These are phyloP conservation scores for Arthrocladium fulminans DNA, from an alignment of 2,329 filamentous ascomycete genomes.

Conservation along the genomic window DNA sequence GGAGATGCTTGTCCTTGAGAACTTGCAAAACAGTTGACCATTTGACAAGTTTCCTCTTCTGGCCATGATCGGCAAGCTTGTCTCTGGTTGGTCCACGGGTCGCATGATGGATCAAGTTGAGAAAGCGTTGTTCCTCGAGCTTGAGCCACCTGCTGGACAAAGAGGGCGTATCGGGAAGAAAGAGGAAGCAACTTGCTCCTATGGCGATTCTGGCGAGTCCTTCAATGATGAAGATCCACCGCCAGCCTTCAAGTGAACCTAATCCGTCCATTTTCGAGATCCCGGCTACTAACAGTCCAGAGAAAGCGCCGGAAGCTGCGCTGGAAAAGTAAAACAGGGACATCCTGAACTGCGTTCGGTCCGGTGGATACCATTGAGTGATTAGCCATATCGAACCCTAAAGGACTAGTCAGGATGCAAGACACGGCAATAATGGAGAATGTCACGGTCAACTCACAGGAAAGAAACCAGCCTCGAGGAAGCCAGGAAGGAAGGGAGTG, in stretches of 20 bases:
- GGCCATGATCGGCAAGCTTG: neutral
- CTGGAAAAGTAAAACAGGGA: slow-evolving; percentile 31
- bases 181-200: slow-evolving; percentile 28
- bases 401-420: neutral
- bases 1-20: slow-evolving; percentile 41
- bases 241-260: slow-evolving; percentile 54
- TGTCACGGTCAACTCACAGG: neutral
- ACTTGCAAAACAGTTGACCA: neutral
- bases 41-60: slow-evolving; percentile 1
- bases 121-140: slow-evolving; percentile 7
- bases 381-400: slow-evolving; percentile 5
- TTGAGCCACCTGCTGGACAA: slow-evolving; percentile 9
- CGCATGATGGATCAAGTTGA: slow-evolving; percentile 8
- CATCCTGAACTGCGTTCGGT: slow-evolving; percentile 19
- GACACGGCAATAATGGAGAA: neutral
- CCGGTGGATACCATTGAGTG: slow-evolving; percentile 14
- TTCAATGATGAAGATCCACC: slow-evolving; percentile 57
- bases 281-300: slow-evolving; percentile 55
- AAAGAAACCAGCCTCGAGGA: slow-evolving; percentile 7
- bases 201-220: slow-evolving; percentile 50
- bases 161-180: slow-evolving; percentile 8
- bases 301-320: slow-evolving; percentile 62
- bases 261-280: slow-evolving; percentile 53
- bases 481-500: neutral
- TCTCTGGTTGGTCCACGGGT: slow-evolving; percentile 1